Conservation (phyloP, 2,329 filamentous ascomycete species). For the Sporothrix phasma region DNA sequence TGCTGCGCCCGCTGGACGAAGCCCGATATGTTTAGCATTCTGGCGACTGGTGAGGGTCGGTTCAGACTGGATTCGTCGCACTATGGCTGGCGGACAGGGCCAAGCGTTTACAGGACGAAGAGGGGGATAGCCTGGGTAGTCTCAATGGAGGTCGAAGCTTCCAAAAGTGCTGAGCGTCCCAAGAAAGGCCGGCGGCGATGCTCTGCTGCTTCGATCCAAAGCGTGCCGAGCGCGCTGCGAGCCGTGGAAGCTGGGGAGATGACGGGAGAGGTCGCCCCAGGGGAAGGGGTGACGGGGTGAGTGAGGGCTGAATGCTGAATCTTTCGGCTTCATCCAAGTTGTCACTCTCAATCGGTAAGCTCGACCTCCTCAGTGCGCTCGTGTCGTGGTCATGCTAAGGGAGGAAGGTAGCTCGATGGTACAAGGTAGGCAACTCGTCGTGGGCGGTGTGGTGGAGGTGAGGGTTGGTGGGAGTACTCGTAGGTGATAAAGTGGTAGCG, state of each 20-base stretch:
- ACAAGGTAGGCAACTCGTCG: neutral
- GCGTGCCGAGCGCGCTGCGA: neutral
- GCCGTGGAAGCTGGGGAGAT: neutral
- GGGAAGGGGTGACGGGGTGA: neutral
- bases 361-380: neutral
- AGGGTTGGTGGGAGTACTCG: neutral
- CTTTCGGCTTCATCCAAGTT: neutral
- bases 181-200: neutral
- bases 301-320: neutral
- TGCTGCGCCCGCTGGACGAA: constrained; percentile 94
- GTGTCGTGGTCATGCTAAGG: constrained; percentile 7
- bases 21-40: constrained; percentile 56
- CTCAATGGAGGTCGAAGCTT: neutral
- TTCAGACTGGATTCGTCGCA: too few species aligned
- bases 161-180: neutral
- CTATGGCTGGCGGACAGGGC: neutral
- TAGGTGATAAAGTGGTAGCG: constrained; percentile 6
- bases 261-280: neutral
- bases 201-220: neutral
- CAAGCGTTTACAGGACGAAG: neutral
- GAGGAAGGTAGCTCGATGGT: neutral
- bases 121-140: neutral
- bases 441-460: constrained; percentile 3
- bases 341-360: neutral
- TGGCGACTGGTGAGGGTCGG: neutral